Evolutionary conservation across 345 rosid species (phyloP).

Genomic region (Salix viminalis): DNA sequence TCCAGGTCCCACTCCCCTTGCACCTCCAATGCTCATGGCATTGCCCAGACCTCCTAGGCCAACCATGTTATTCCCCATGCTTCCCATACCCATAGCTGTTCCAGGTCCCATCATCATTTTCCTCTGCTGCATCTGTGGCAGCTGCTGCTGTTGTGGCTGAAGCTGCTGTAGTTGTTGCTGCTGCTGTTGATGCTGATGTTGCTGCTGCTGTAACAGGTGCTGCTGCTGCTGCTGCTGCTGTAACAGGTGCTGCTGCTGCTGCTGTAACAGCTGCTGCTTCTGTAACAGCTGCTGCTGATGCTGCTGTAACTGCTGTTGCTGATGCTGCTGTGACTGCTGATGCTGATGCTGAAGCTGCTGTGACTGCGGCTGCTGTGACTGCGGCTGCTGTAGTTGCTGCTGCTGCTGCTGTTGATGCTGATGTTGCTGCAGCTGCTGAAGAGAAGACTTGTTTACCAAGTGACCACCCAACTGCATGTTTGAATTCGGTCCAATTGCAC

Average conservation of each 20-base stretch:
- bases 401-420: constrained; percentile 7
- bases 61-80: constrained; percentile 51
- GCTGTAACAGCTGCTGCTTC: background rate
- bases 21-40: constrained; percentile 54
- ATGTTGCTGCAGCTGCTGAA: constrained; percentile 59
- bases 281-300: constrained; percentile 30
- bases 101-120: constrained; percentile 69
- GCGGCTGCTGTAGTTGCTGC: background rate
- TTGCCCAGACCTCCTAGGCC: constrained; percentile 60
- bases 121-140: constrained; percentile 49
- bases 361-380: background rate
- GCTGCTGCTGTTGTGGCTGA: constrained; percentile 29
- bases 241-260: background rate
- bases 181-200: constrained; percentile 29
- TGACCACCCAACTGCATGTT: constrained; percentile 69
- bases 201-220: constrained; percentile 19
- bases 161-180: constrained; percentile 22
- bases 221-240: constrained; percentile 5
- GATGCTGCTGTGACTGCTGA: constrained; percentile 17
- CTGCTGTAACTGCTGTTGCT: constrained; percentile 34
- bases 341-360: constrained; percentile 39
- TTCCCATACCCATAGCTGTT: constrained; percentile 54
- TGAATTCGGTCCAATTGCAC: constrained; percentile 58
- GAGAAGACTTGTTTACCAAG: constrained; percentile 63
- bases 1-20: constrained; percentile 65